Conservation (phyloP, 306 rosid genomes). For the Cucurbita pepo region DNA sequence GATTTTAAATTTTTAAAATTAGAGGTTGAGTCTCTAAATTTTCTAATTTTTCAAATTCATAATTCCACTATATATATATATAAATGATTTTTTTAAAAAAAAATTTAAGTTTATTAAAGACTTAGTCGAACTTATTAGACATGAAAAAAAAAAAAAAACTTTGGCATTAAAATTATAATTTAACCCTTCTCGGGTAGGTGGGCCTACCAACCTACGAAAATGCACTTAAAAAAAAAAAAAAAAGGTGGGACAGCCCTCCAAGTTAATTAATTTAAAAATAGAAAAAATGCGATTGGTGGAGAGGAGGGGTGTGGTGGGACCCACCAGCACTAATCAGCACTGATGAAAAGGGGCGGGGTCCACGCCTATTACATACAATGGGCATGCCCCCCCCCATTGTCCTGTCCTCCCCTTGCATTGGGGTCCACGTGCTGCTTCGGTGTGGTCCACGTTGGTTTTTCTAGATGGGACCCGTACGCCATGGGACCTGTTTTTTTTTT, state of each 20-base stretch:
- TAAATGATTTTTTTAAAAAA: too few relatives aligned
- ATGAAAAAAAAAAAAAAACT: too few relatives aligned
- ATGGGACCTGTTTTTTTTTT: background rate
- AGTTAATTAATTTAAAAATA: background rate
- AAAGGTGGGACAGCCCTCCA: background rate
- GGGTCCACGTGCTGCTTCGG: background rate
- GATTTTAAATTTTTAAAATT: too few relatives aligned
- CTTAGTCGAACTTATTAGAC: too few relatives aligned
- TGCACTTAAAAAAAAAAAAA: background rate
- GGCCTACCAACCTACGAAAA: background rate
- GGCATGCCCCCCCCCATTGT: background rate
- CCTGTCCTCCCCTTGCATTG: background rate
- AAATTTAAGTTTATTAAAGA: too few relatives aligned
- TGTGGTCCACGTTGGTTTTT: slow-evolving; percentile 1
- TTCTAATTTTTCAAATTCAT: too few relatives aligned
- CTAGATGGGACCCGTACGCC: background rate
- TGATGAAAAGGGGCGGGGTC: background rate
- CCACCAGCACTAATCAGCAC: background rate
- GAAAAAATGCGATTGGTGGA: background rate
- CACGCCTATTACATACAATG: background rate
- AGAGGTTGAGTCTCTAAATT: too few relatives aligned
- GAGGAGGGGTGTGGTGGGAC: background rate
- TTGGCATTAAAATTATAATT: too few relatives aligned
- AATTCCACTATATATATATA: too few relatives aligned
- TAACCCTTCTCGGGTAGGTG: too few relatives aligned